Conservation (phyloP, 2,329 filamentous ascomycete genomes). For the Gliomastix tumulicola region DNA sequence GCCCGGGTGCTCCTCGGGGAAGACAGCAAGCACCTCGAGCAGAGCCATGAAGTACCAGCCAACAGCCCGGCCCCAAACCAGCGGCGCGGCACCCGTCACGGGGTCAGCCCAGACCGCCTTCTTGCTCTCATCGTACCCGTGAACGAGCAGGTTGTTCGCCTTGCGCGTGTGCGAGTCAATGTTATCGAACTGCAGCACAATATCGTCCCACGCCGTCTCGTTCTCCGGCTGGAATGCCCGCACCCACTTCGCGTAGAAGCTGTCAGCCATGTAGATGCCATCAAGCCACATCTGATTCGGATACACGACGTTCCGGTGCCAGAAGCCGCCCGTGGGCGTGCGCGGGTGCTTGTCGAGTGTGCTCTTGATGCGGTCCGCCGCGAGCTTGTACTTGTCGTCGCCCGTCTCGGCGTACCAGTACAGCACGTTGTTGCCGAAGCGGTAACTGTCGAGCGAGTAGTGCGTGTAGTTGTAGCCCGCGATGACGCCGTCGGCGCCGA, state of each 20-base stretch:
- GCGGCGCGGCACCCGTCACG: conserved; percentile 35
- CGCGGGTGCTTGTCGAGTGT: conserved; percentile 35
- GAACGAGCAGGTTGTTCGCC: conserved; percentile 34
- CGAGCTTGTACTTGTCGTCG: conserved; percentile 37
- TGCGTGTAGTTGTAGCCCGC: conserved; percentile 33
- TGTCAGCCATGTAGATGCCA: conserved; percentile 41
- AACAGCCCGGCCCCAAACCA: conserved; percentile 41
- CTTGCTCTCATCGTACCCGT: conserved; percentile 41
- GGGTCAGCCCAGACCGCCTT: conserved; percentile 41
- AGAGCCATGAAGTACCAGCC: conserved; percentile 45
- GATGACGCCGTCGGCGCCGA: conserved; percentile 37
- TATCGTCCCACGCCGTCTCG: conserved; percentile 30
- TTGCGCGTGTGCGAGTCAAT: conserved; percentile 32
- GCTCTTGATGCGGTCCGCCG: conserved; percentile 33
- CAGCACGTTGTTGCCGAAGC: conserved; percentile 42
- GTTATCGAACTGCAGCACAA: conserved; percentile 33
- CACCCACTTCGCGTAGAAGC: conserved; percentile 31
- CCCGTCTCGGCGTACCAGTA: conserved; percentile 35
- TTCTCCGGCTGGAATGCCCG: conserved; percentile 21
- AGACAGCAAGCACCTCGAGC: conserved; percentile 37
- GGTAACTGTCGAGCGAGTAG: conserved; percentile 42
- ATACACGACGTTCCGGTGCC: conserved; percentile 36
- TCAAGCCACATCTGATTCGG: conserved; percentile 50
- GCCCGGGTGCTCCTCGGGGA: conserved; percentile 22
- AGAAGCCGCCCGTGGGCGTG: conserved; percentile 42